Evolutionary conservation across 23 red algal genomes (phyloP), one percentile per base, ranked within the genome.

Genomic region (Gracilaria domingensis): DNA sequence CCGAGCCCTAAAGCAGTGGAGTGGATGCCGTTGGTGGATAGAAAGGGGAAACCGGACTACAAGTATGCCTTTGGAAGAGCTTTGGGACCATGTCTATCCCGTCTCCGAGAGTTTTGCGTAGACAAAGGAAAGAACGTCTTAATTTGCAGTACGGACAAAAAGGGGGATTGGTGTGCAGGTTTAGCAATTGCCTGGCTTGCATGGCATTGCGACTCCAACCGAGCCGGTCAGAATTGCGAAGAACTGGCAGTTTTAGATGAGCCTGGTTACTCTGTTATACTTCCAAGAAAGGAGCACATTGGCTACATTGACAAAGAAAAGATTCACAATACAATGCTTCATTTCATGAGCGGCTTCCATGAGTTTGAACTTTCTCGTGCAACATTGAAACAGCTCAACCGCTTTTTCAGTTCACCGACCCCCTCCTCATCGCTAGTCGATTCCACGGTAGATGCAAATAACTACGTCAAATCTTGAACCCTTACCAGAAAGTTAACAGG

Each of bases 161-260:
- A 75, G 58, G 89, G 89, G 23, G 89, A 92, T 26, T 92, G 89
- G 89, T 54, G 75, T 55, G 80, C 89, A 17, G 89, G 79, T 25
- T 40, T 92, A 47, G 89, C 65, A 40, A 84, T 84, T 75, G 89
- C 89, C 9, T 92, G 89, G 89, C 44, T 92, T 42, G 89, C 66
- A 18, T 92, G 89, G 89, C 89, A 92, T 64, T 92, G 89, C 47
- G 39, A 55, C 2, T 51, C 59, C 44, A 29, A 4, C 50, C 18
- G 39, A n/a, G 37, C 23, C 44, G 32, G 38, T 14, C 50, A 58
- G 39, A 11, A 72, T 24, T 1, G n/a, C 12, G 79, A 45, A 64
- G 53, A 82, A 44, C 9, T 12, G 1, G 26, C 62, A 12, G 4
- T 38, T 45, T 24, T 38, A 24, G 1, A 82, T 25, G 21, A 38